Evolutionary conservation across 2,329 filamentous ascomycete species (phyloP).

Genomic region (Endoconidiophora polonica): DNA sequence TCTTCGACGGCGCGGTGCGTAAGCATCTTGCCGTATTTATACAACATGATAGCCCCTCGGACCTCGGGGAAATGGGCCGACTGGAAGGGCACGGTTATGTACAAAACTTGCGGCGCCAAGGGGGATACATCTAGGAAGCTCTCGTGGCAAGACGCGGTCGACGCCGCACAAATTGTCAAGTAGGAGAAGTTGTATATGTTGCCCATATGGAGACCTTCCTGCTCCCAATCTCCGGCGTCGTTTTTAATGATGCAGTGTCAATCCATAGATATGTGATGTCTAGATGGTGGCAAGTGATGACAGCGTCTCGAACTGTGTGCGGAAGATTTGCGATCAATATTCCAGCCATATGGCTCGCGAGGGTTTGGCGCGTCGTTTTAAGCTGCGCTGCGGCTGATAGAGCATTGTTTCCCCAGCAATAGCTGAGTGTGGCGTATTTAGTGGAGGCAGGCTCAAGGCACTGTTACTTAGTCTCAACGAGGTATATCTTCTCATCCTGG

Average conservation of each 20-base stretch:
- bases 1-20: neutral
- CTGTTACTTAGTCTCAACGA: too few relatives aligned
- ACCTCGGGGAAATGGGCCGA: neutral
- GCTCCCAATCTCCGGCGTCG: slow-evolving; percentile 15
- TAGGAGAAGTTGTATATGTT: slow-evolving; percentile 1
- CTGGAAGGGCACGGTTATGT: neutral
- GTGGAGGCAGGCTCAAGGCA: too few relatives aligned
- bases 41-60: neutral
- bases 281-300: neutral
- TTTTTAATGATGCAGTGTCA: slow-evolving; percentile 18
- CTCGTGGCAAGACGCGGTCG: neutral
- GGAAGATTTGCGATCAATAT: neutral
- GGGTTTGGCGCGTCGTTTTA: neutral
- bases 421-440: slow-evolving; percentile 7
- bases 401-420: slow-evolving; percentile 4
- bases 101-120: neutral
- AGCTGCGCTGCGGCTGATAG: neutral
- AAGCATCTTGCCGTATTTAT: neutral
- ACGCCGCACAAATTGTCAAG: neutral
- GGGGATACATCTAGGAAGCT: neutral
- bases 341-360: neutral
- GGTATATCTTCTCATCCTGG: too few relatives aligned
- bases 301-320: neutral
- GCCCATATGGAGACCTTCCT: slow-evolving; percentile 8
- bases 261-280: slow-evolving; percentile 15